A percentile compares a stretch with the other conserved stretches of the same genome.
Conservation (phyloP, 2,329 filamentous ascomycete genomes). For the Byssochlamys sp. region DNA sequence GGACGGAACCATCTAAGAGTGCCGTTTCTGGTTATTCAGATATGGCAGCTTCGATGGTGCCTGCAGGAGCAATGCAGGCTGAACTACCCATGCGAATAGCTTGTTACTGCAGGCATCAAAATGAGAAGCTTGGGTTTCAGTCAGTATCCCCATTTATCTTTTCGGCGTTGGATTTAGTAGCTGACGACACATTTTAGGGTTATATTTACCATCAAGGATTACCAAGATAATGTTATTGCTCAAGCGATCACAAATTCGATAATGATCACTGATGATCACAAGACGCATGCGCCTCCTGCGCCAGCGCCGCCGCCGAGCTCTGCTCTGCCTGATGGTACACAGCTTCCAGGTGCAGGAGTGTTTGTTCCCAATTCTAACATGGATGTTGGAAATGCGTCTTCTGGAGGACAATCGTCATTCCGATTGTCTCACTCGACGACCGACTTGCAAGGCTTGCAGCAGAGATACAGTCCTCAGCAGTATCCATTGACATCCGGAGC, state of each 20-base stretch:
- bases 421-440: conserved; percentile 52
- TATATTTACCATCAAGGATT: conserved; percentile 89
- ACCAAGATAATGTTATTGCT: conserved; percentile 63
- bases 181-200: conserved; percentile 42
- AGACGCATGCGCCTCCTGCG: conserved; percentile 56
- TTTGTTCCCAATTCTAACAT: conserved; percentile 29
- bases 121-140: conserved; percentile 82
- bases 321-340: conserved; percentile 27
- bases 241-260: conserved; percentile 81
- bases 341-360: conserved; percentile 35
- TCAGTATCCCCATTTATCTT: conserved; percentile 18
- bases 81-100: conserved; percentile 90
- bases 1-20: conserved; percentile 54
- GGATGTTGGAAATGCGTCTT: conserved; percentile 21
- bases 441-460: conserved; percentile 53
- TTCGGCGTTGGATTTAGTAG: not conserved
- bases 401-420: conserved; percentile 36
- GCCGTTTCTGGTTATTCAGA: conserved; percentile 39
- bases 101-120: conserved; percentile 91
- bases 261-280: conserved; percentile 97
- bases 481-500: conserved; percentile 31
- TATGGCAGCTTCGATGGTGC: conserved; percentile 19
- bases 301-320: conserved; percentile 26
- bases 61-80: conserved; percentile 61
- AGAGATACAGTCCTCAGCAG: conserved; percentile 37